Base-by-base conservation (phyloP, 2,329 filamentous ascomycete genomes). In the Neonectria faginata region DNA sequence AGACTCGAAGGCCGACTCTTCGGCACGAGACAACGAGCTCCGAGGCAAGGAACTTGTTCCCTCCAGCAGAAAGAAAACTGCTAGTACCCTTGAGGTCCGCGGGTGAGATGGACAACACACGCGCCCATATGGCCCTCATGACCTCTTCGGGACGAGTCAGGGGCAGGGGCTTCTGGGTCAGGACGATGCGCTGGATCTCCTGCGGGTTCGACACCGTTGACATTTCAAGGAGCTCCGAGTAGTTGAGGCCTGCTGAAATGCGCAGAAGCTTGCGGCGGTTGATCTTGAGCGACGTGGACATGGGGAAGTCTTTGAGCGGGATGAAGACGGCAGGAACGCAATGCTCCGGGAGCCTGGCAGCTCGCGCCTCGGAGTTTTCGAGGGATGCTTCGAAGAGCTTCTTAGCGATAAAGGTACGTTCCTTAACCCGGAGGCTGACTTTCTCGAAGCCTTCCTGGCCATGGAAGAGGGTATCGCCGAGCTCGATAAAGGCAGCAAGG, bases 221-320 rank as follows among this genome's bases (percentile, higher is more conserved):
- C 14, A 87, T 75, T 0, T 75, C 77, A 1, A 82, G 61, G 1
- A 87, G 76, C 62, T 86, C 80, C 2, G 80, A 75, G 5, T 79
- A 79, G 0, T 81, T 80, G 10, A 85, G 64, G 0, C 79, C 78
- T 0, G 79, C 70, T 29, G 82, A 81, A 64, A 82, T 78, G 65
- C 79, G 82, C 60, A 83, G 82, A 8, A 87, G 78, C 57, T 81
- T 81, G 18, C 80, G 76, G 2, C 83, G 79, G 67, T 86, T 82
- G 44, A 86, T 79, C 67, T 87, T 84, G 57, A 86, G 77, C 0
- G 83, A 84, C 0, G 80, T 77, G 0, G 84, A 86, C 22, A 86
- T 70, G 0, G 85, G 85, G 20, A 87, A 78, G 11, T 78, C 71
- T 50, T 78, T 79, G 22, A 87, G 74, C 0, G 85, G 85, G 3